Evolutionary conservation across 2,329 filamentous ascomycete species (phyloP), one percentile per base, ranked within the genome.

Genomic region (Seiridium cupressi): DNA sequence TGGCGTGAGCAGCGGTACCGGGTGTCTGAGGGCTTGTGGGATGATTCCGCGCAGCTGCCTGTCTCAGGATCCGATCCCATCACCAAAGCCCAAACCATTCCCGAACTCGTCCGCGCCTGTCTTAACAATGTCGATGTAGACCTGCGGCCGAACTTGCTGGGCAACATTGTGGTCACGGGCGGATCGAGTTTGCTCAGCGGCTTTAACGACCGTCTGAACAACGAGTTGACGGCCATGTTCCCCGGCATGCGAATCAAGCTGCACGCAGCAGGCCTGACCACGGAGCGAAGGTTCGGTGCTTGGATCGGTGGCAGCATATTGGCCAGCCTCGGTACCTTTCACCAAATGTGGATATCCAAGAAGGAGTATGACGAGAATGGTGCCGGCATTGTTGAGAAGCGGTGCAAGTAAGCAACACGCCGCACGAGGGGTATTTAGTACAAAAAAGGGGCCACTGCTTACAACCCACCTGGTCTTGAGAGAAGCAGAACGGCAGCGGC

Each of bases 311-410:
- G 95, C 51, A 97, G 93, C 76, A 97, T 99, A 68, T 80, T 99
- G 66, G 93, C 92, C 5, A 97, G 93, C 76, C 76, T 99, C 77
- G 96, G 96, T 8, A 97, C 93, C 11, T 99, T 99, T 78, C 95
- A 99, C 79, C 95, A 99, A 81, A 94, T 99, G 90, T 99, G 95
- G 95, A 96, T 99, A 68, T 94, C 90, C 32, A 92, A 88, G 76
- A 96, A 97, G 81, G 95, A 99, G 80, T 98, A 97, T 70, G 93
- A 97, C 65, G 96, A 99, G 81, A 93, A 97, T 74, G 95, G 95
- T 1, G 81, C 88, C 5, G 87, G 87, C 64, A 93, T 98, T 68
- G 91, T 98, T 49, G 94, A 98, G 82, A 97, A 97, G 85, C 84
- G 94, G 69, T 98, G 94, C 84, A 96, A 97, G 80, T 98, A 79